Base-by-base conservation (phyloP, 2,329 filamentous ascomycete species). In the Magnaporthiopsis poae region DNA sequence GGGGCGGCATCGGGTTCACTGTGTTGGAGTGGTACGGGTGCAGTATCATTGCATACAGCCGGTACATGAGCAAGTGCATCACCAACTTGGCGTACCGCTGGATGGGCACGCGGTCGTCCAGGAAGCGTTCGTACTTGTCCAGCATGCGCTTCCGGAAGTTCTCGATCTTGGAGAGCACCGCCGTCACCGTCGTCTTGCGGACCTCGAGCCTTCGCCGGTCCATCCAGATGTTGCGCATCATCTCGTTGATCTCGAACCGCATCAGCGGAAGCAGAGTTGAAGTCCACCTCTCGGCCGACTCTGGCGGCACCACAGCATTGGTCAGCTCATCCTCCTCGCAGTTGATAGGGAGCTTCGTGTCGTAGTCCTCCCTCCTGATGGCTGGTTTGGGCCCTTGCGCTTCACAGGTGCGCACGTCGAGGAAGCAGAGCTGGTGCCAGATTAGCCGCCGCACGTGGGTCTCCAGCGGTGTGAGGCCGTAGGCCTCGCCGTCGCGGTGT, bases 401-500 rank as follows among this genome's bases (percentile, higher is more conserved):
- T 75, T 92, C 90, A 71, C 86, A 90, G 0, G 89, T 91, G 59
- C 89, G 82, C 67, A 91, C 84, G 73, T 92, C 90, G 11, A 93
- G 80, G 73, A 90, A 90, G 75, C 88, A 91, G 27, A 93, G 80
- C 71, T 92, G 89, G 73, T 91, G 88, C 90, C 90, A 92, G 46
- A 92, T 81, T 59, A 92, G 77, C 5, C 90, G 85, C 15, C 90
- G 85, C 3, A 91, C 81, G 65, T 92, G 89, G 0, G 86, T 87
- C 71, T 92, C 89, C 2, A 91, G 77, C 0, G 89, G 83, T 2
- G 82, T 84, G 67, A 89, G 81, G 1, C 84, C 85, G 71, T 90
- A 91, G 12, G 83, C 81, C 61, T 85, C 83, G 21, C 88, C 88
- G 69, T 92, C 90, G 11, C 88, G 83, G 73, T 92, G 88, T 25